Percentiles rank a stretch among this genome's conserved stretches.
Conservation (phyloP, 805 yeast genomes). For the Candida ovalis region DNA sequence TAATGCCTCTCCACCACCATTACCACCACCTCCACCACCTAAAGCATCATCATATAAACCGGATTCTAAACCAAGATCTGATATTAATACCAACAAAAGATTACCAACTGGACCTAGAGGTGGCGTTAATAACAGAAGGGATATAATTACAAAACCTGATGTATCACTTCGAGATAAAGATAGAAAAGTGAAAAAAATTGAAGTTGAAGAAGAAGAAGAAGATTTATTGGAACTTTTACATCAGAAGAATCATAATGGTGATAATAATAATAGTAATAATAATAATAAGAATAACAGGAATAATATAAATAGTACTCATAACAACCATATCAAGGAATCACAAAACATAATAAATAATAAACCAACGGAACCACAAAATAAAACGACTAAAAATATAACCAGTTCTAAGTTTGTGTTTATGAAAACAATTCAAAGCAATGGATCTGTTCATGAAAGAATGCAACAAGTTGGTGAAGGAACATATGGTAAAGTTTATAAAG, state of each 20-base stretch:
- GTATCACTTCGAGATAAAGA: not conserved
- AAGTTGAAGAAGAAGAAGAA: slow-evolving; percentile 16
- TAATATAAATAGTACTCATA: not conserved
- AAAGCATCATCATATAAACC: not conserved
- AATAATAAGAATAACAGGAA: not conserved
- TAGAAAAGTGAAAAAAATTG: slow-evolving; percentile 5
- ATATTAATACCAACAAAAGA: not conserved
- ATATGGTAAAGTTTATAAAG: slow-evolving; percentile 93
- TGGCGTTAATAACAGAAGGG: not conserved
- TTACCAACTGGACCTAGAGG: slow-evolving; percentile 3
- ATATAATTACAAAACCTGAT: not conserved
- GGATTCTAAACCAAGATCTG: not conserved
- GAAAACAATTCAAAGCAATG: slow-evolving; percentile 21
- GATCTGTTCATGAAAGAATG: slow-evolving; percentile 59
- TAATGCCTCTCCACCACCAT: not conserved
- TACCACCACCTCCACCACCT: not conserved
- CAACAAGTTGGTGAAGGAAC: slow-evolving; percentile 99
- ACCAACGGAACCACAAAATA: not conserved
- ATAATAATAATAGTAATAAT: not conserved
- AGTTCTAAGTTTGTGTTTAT: slow-evolving; percentile 16
- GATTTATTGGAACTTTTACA: not conserved
- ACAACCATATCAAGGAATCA: not conserved
- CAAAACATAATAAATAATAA: not conserved
- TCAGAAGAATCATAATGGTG: not conserved
- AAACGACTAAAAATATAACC: not conserved